A percentile compares a stretch with the other conserved stretches of the same genome.
phyloP scores from a whole-genome alignment of 2,329 filamentous ascomycete genomes.

The Ceratocystis colombiana region DNA sequence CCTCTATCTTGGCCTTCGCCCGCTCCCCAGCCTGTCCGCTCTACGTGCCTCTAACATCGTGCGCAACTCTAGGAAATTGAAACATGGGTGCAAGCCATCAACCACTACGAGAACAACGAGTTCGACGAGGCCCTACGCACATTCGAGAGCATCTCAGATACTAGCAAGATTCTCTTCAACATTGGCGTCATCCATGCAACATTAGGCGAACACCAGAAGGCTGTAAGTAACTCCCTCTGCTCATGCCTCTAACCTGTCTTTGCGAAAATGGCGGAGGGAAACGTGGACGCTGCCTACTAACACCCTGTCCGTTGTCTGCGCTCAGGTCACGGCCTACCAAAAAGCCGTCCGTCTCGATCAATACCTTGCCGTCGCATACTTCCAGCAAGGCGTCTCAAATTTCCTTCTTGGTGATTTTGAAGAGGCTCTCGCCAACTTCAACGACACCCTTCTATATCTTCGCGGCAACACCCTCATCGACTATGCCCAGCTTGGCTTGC shows the following conservation, averaged over 20 bases:
- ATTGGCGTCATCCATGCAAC: constrained; percentile 97
- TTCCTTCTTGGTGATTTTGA: constrained; percentile 96
- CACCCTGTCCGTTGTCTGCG: constrained; percentile 22
- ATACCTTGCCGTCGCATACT: constrained; percentile 95
- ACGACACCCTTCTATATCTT: constrained; percentile 89
- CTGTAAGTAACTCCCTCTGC: constrained; percentile 50
- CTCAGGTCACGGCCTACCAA: constrained; percentile 86
- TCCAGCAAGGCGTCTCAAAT: constrained; percentile 96
- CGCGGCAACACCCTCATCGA: constrained; percentile 96
- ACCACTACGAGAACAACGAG: constrained; percentile 91
- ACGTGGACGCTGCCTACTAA: constrained; percentile 26
- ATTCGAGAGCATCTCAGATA: constrained; percentile 83
- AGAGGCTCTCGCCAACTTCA: constrained; percentile 95
- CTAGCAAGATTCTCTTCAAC: constrained; percentile 97
- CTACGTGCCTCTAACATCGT: neutral
- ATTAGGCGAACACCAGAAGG: constrained; percentile 87
- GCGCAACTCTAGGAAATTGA: constrained; percentile 71
- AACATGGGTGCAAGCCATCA: constrained; percentile 88
- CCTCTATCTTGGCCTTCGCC: neutral
- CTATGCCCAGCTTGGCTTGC: constrained; percentile 87
- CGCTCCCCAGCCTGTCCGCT: neutral
- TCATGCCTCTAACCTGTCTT: neutral
- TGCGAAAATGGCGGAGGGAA: neutral
- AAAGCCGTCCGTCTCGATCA: constrained; percentile 81
- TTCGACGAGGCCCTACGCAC: constrained; percentile 79